phyloP scores from a whole-genome alignment of 2,329 filamentous ascomycete genomes.

The Fusarium sp. region DNA sequence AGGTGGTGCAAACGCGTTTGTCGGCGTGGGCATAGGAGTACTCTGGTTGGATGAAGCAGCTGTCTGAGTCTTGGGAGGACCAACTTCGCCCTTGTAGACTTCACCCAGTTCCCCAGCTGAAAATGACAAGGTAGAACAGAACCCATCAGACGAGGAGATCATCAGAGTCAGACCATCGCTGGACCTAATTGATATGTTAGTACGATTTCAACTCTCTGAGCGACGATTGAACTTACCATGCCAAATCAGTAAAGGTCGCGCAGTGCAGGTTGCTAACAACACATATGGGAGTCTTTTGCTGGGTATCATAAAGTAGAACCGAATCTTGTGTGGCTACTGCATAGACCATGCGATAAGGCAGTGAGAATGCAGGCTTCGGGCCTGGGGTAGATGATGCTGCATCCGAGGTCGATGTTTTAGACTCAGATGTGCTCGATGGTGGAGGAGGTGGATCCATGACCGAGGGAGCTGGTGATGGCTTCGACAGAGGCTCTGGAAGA shows the following conservation, averaged over 20 bases:
- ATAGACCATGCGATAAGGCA: constrained; percentile 95
- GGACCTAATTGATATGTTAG: constrained; percentile 55
- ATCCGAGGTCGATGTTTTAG: constrained; percentile 61
- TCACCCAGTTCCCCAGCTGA: constrained; percentile 85
- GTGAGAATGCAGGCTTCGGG: constrained; percentile 78
- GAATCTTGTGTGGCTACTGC: constrained; percentile 97
- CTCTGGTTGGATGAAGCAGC: constrained; percentile 68
- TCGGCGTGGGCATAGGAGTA: constrained; percentile 78
- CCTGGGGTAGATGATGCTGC: constrained; percentile 64
- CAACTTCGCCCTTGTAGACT: constrained; percentile 76
- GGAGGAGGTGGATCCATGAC: constrained; percentile 87
- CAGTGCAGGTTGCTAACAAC: constrained; percentile 97
- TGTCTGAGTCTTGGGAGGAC: constrained; percentile 60
- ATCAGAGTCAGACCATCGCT: constrained; percentile 71
- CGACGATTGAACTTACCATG: constrained; percentile 73
- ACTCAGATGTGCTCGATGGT: constrained; percentile 62
- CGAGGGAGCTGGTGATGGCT: constrained; percentile 66
- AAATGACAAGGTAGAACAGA: constrained; percentile 93
- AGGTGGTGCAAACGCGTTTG: constrained; percentile 69
- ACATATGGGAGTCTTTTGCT: constrained; percentile 92
- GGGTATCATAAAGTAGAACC: constrained; percentile 94
- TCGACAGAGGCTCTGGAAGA: constrained; percentile 83
- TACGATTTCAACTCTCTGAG: constrained; percentile 30
- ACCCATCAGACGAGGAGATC: constrained; percentile 98
- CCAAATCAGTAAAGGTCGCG: constrained; percentile 95